Conservation (phyloP, 1,284 basidiomycete genomes). For the Rhodotorula sp. region DNA sequence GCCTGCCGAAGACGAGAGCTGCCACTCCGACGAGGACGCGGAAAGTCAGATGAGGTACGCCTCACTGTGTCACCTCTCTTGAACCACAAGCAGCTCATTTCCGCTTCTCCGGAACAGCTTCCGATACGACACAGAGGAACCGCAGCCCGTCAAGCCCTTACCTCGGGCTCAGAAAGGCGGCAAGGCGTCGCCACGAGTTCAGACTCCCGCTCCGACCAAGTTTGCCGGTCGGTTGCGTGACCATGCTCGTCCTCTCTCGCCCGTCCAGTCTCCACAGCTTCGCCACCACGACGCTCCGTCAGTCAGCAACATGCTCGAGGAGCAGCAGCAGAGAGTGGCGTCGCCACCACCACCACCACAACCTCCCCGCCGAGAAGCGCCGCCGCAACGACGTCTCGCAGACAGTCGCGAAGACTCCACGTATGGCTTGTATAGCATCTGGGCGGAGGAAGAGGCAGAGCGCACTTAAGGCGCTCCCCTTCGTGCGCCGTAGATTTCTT, state of each 20-base stretch:
- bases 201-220: conserved; percentile 27
- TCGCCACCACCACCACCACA: neutral
- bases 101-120: conserved; percentile 14
- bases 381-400: neutral
- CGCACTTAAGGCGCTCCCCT: neutral
- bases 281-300: conserved; percentile 23
- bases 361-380: neutral
- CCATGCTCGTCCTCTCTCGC: conserved; percentile 3
- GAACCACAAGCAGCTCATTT: neutral
- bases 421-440: conserved; percentile 17
- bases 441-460: conserved; percentile 10
- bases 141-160: conserved; percentile 13
- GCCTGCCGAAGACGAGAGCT: neutral
- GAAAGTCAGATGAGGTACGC: conserved; percentile 29
- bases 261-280: neutral
- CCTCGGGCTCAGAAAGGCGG: conserved; percentile 1
- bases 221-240: conserved; percentile 34
- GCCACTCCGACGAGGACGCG: neutral
- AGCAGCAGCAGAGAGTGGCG: neutral
- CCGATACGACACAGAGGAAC: conserved; percentile 37
- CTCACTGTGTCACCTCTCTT: too few relatives aligned
- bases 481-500: neutral
- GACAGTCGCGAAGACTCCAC: conserved; percentile 14
- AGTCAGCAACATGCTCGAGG: conserved; percentile 9
- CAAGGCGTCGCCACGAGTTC: conserved; percentile 12